Evolutionary conservation across 2,329 filamentous ascomycete species (phyloP).

Genomic region (Aspergillus sp.): DNA sequence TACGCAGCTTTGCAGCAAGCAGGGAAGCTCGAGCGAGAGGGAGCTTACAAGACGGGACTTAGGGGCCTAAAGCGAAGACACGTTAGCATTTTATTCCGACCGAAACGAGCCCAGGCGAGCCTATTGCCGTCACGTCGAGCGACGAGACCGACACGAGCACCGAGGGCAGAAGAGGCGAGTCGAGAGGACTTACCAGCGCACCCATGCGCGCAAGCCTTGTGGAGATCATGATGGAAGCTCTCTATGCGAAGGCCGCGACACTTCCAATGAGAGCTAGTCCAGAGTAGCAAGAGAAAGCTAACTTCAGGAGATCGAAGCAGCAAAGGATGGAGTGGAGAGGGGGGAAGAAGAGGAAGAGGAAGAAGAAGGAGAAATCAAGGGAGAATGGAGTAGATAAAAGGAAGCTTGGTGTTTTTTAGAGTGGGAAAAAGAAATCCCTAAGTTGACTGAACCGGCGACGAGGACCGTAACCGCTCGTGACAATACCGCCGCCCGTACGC

Average conservation of each 20-base stretch:
- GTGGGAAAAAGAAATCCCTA: slow-evolving; percentile 33
- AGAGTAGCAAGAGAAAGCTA: slow-evolving; percentile 26
- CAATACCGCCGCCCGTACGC: slow-evolving; percentile 32
- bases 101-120: not conserved
- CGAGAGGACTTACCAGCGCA: slow-evolving; percentile 44
- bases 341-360: slow-evolving; percentile 22
- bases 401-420: slow-evolving; percentile 40
- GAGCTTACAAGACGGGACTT: slow-evolving; percentile 48
- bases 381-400: slow-evolving; percentile 33
- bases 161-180: slow-evolving; percentile 9
- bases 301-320: slow-evolving; percentile 34
- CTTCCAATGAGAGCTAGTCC: slow-evolving; percentile 38
- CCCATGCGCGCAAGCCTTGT: slow-evolving; percentile 47
- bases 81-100: slow-evolving; percentile 20
- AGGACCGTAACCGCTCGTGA: slow-evolving; percentile 41
- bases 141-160: slow-evolving; percentile 7
- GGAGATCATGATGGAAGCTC: slow-evolving; percentile 48
- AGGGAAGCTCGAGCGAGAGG: slow-evolving; percentile 2
- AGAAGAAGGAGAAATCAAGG: slow-evolving; percentile 39
- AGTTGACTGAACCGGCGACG: slow-evolving; percentile 36
- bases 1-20: not conserved
- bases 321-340: slow-evolving; percentile 35
- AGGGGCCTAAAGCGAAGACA: slow-evolving; percentile 34
- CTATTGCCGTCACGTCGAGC: slow-evolving; percentile 8
- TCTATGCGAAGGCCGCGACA: slow-evolving; percentile 38